These are phyloP conservation scores for Lachnellula arida DNA, from an alignment of 2,329 filamentous ascomycete genomes.

Conservation along the genomic window DNA sequence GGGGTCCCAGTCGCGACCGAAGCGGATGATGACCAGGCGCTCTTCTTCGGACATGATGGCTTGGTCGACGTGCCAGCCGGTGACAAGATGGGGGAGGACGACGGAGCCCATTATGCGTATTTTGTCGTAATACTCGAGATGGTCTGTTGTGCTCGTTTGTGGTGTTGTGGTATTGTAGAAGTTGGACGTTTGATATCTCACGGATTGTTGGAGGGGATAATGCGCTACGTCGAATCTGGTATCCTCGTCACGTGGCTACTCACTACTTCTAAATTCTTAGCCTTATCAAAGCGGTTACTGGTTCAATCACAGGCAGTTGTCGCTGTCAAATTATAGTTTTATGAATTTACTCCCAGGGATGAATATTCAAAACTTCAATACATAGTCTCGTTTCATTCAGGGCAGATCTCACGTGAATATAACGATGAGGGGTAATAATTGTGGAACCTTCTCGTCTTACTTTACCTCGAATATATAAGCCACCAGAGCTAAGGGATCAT, in stretches of 20 bases:
- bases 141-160: neutral
- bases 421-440: neutral
- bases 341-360: no score
- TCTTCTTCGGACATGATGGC: conserved; percentile 87
- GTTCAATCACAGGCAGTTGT: no score
- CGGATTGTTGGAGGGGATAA: neutral
- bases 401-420: neutral
- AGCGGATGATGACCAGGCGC: conserved; percentile 87
- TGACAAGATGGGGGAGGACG: conserved; percentile 83
- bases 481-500: neutral
- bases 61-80: conserved; percentile 98
- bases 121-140: neutral
- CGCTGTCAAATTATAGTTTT: no score
- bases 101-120: conserved; percentile 60
- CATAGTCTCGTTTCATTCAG: no score
- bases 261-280: no score
- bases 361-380: no score
- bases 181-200: neutral
- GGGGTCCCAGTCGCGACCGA: conserved; percentile 79
- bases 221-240: neutral
- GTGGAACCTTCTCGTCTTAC: neutral
- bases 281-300: no score
- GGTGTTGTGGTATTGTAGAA: neutral
- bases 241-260: neutral
- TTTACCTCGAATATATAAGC: neutral